Conservation (phyloP, 176 grass and related monocot species). For the Alloteropsis semialata region DNA sequence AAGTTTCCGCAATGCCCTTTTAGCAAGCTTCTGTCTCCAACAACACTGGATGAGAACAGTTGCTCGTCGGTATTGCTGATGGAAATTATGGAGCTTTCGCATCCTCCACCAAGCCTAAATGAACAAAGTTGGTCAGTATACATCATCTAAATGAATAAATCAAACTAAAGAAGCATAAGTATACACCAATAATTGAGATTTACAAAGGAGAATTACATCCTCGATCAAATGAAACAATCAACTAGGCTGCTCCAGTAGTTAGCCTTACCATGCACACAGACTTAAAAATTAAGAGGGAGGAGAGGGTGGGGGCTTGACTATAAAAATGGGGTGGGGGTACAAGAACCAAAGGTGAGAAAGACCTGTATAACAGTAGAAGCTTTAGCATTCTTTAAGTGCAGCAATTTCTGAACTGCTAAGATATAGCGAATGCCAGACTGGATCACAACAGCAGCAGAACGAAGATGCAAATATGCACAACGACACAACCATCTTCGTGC, state of each 20-base stretch:
- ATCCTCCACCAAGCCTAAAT: constrained; percentile 76
- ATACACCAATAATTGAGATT: neutral
- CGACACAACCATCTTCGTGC: constrained; percentile 60
- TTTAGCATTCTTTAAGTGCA: constrained; percentile 53
- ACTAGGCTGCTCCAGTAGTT: neutral
- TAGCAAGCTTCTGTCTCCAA: constrained; percentile 81
- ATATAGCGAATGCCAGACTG: constrained; percentile 68
- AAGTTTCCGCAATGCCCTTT: constrained; percentile 63
- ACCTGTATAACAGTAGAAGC: constrained; percentile 74
- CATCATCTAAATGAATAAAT: neutral
- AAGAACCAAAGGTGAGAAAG: constrained; percentile 9
- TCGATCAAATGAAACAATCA: neutral
- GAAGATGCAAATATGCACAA: constrained; percentile 46
- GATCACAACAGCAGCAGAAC: constrained; percentile 53
- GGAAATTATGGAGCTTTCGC: constrained; percentile 36
- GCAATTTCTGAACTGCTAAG: constrained; percentile 38
- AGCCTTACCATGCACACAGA: neutral
- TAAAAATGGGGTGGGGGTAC: neutral
- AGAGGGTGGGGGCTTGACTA: neutral
- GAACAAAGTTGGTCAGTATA: constrained; percentile 8
- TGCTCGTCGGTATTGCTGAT: constrained; percentile 50
- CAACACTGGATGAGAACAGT: constrained; percentile 64
- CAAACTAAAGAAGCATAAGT: neutral
- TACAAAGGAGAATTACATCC: neutral
- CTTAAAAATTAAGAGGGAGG: neutral